Evolutionary conservation across 768 basidiomycete genomes (phyloP).

Genomic region (Termitomyces sp.): DNA sequence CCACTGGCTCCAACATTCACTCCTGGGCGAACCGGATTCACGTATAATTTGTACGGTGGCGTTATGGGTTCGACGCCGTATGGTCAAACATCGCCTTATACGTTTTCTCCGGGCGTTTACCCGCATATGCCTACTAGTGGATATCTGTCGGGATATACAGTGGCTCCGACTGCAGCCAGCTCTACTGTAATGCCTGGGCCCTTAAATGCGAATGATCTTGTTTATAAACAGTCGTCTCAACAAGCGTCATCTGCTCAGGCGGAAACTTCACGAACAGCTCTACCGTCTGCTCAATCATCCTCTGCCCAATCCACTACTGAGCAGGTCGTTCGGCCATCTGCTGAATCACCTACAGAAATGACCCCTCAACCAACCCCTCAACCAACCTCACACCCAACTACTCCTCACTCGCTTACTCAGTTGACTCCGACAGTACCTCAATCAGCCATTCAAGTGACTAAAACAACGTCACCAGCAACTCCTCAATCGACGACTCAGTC

Average conservation of each 20-base stretch:
- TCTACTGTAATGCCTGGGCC: neutral
- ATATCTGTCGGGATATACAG: constrained; percentile 2
- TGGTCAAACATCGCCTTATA: constrained; percentile 14
- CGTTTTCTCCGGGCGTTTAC: constrained; percentile 7
- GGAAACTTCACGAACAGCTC: neutral
- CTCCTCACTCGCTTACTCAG: neutral
- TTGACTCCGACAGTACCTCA: neutral
- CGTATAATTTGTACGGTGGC: constrained; percentile 8
- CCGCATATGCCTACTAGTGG: constrained; percentile 6
- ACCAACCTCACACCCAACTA: neutral
- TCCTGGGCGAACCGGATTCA: constrained; percentile 10
- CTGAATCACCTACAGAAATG: neutral
- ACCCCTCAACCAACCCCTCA: neutral
- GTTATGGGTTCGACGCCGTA: constrained; percentile 13
- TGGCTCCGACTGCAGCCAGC: neutral
- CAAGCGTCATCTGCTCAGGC: neutral
- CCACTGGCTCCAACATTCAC: constrained; percentile 20
- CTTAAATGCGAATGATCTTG: neutral
- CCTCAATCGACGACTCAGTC: neutral
- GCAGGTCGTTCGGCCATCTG: neutral
- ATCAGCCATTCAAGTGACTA: neutral
- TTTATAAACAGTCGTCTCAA: neutral
- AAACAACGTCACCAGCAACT: neutral
- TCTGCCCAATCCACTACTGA: neutral
- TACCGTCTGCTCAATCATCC: neutral